These are phyloP conservation scores for Cadophora sp. DNA, from an alignment of 2,329 filamentous ascomycete species.

Conservation along the genomic window DNA sequence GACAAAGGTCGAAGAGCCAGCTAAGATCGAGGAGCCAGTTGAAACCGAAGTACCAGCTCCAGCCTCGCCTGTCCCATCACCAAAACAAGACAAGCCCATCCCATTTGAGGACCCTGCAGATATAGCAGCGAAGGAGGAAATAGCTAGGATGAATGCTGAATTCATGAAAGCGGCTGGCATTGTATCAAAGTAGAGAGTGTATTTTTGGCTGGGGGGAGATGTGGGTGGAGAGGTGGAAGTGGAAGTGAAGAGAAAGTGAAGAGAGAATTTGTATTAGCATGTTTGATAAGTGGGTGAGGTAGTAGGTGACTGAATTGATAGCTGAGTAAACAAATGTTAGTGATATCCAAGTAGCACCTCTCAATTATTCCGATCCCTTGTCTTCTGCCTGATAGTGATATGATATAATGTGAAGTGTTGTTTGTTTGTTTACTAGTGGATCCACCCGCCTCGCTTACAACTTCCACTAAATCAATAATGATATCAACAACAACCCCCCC, in stretches of 20 bases:
- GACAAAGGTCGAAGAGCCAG: not conserved
- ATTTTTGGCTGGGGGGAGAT: not conserved
- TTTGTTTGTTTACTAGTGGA: too few relatives aligned
- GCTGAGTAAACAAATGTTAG: slow-evolving; percentile 20
- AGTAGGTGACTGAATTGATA: not conserved
- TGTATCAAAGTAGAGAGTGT: slow-evolving; percentile 9
- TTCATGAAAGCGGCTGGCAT: slow-evolving; percentile 18
- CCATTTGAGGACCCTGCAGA: slow-evolving; percentile 19
- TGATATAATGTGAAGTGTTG: too few relatives aligned
- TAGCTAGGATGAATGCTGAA: slow-evolving; percentile 22
- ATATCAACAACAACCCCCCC: too few relatives aligned
- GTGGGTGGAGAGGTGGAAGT: not conserved
- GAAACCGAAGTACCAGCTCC: slow-evolving; percentile 18
- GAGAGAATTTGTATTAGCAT: slow-evolving; percentile 15
- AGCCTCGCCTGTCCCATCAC: slow-evolving; percentile 7
- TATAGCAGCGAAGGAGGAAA: slow-evolving; percentile 18
- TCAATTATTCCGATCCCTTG: not conserved
- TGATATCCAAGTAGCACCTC: slow-evolving; percentile 19
- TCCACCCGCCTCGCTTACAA: too few relatives aligned
- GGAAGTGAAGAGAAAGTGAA: not conserved
- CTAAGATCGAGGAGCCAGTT: not conserved
- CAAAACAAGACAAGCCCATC: slow-evolving; percentile 1
- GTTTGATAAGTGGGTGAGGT: not conserved
- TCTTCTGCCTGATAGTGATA: too few relatives aligned
- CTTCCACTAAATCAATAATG: too few relatives aligned